These are phyloP conservation scores for Trichoderma arundinaceum DNA, from an alignment of 2,329 filamentous ascomycete genomes.

Conservation along the genomic window DNA sequence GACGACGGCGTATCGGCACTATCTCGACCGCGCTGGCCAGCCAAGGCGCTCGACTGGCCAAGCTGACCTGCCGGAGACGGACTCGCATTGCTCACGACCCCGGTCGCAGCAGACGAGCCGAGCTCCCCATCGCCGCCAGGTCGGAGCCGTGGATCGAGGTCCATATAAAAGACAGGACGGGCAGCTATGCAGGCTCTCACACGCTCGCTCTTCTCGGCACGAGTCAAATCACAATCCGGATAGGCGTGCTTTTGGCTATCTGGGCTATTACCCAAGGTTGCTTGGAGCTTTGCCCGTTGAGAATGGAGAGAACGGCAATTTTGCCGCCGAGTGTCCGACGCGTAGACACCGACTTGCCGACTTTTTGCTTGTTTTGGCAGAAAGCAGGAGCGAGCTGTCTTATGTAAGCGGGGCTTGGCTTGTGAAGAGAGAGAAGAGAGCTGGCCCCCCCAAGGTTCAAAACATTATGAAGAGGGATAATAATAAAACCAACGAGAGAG, in stretches of 20 bases:
- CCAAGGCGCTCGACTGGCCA: not conserved
- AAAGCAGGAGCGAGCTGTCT: not conserved
- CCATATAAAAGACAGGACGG: slow-evolving; percentile 38
- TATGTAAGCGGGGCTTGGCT: slow-evolving; percentile 19
- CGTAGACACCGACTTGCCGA: slow-evolving; percentile 30
- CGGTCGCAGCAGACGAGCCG: slow-evolving; percentile 29
- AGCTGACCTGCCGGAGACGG: slow-evolving; percentile 33
- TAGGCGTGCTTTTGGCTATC: not conserved
- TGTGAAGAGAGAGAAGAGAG: not conserved
- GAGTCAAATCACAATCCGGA: not conserved
- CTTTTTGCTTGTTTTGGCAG: not conserved
- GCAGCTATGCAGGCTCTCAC: slow-evolving; percentile 22
- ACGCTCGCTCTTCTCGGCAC: not conserved
- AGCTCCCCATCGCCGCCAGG: slow-evolving; percentile 37
- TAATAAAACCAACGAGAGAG: too few relatives aligned
- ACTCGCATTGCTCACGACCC: slow-evolving; percentile 31
- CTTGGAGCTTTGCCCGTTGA: not conserved
- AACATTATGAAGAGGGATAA: not conserved
- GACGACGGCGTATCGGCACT: slow-evolving; percentile 36
- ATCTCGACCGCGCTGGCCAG: slow-evolving; percentile 35
- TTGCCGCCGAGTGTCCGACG: slow-evolving; percentile 43
- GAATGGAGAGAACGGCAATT: slow-evolving; percentile 38
- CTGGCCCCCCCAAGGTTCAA: not conserved
- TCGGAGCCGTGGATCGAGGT: slow-evolving; percentile 44
- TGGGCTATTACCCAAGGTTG: not conserved